These are phyloP conservation scores for Annulohypoxylon nitens DNA, from an alignment of 495 filamentous ascomycete species.

Conservation along the genomic window DNA sequence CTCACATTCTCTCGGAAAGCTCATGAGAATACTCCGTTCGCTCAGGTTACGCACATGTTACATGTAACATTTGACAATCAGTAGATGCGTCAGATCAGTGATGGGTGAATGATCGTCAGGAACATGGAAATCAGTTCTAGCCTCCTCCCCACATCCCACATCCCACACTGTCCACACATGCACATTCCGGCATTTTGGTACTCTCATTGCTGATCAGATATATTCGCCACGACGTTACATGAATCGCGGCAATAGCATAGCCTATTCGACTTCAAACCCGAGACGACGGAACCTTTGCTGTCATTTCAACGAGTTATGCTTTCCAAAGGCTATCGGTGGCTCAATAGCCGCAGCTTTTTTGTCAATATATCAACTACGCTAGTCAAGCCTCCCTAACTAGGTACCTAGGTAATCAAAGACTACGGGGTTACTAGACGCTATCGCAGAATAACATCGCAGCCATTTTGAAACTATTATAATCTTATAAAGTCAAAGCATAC, in stretches of 20 bases:
- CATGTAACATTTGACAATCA: constrained; percentile 5
- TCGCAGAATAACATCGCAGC: neutral
- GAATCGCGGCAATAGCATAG: neutral
- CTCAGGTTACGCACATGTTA: neutral
- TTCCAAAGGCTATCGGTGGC: neutral
- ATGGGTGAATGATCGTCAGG: constrained; percentile 45
- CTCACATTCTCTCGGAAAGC: constrained; percentile 1
- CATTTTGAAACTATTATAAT: neutral
- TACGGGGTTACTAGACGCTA: neutral
- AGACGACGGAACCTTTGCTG: neutral
- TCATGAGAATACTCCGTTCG: neutral
- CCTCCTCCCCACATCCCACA: constrained; percentile 16
- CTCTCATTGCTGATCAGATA: constrained; percentile 31
- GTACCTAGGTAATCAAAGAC: neutral
- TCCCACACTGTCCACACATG: constrained; percentile 9
- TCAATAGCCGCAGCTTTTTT: neutral
- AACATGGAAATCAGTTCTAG: constrained; percentile 38
- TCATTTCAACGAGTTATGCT: neutral
- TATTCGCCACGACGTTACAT: constrained; percentile 12
- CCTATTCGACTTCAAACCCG: neutral
- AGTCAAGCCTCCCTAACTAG: neutral
- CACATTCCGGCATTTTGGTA: constrained; percentile 28
- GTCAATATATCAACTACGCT: neutral
- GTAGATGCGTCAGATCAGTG: constrained; percentile 21
- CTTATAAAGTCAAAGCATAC: constrained; percentile 1